phyloP scores from a whole-genome alignment of 1,284 basidiomycete genomes.

The Trichosporon coremiiforme region DNA sequence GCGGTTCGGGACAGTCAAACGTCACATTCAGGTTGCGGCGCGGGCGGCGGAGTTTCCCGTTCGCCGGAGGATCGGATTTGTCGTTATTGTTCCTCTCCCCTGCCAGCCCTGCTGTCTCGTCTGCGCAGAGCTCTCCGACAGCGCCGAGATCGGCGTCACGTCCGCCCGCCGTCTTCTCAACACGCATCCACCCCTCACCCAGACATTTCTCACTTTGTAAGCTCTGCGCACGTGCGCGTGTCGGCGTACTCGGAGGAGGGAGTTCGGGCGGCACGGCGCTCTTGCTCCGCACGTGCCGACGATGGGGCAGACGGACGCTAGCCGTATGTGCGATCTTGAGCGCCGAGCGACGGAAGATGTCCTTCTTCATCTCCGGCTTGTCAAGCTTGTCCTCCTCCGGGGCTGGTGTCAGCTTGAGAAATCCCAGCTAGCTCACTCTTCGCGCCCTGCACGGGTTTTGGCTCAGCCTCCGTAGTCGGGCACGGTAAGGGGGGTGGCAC shows the following conservation, averaged over 20 bases:
- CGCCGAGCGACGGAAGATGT: slow-evolving; percentile 6
- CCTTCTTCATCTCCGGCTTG: not conserved
- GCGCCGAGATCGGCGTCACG: not conserved
- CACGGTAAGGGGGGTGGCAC: no score
- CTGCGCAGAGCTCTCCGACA: not conserved
- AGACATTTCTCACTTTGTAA: not conserved
- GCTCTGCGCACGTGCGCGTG: not conserved
- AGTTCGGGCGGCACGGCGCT: not conserved
- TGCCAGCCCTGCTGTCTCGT: not conserved
- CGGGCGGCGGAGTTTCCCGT: not conserved
- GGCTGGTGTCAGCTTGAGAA: not conserved
- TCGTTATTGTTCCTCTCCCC: not conserved
- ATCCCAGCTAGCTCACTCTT: not conserved
- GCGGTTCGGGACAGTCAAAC: not conserved
- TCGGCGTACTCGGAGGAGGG: not conserved
- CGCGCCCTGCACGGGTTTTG: not conserved
- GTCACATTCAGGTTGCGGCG: not conserved
- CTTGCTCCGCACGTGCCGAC: not conserved
- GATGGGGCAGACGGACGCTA: not conserved
- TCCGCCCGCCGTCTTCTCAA: not conserved
- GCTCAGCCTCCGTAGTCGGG: not conserved
- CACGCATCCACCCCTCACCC: not conserved
- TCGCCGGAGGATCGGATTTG: not conserved
- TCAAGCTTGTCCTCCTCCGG: not conserved
- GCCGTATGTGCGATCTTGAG: not conserved